Evolutionary conservation across 345 rosid species (phyloP).

Genomic region (Atalantia buxifolia): DNA sequence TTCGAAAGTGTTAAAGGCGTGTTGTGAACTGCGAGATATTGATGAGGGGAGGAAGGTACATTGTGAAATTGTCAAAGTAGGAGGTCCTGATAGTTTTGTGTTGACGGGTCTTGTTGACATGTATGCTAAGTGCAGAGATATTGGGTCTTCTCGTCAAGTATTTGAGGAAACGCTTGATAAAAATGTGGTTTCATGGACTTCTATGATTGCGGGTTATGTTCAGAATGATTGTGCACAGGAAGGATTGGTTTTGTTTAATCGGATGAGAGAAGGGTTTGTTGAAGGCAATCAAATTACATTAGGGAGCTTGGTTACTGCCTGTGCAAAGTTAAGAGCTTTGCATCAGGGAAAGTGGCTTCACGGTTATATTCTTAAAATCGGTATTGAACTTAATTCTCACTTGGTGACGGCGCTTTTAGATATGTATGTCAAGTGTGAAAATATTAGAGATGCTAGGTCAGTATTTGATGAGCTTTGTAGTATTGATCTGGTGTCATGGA

Average conservation of each 20-base stretch:
- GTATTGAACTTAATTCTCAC: conserved; percentile 48
- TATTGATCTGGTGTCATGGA: conserved; percentile 69
- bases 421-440: conserved; percentile 79
- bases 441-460: conserved; percentile 50
- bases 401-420: conserved; percentile 62
- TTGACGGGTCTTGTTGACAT: conserved; percentile 70
- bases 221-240: conserved; percentile 48
- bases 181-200: conserved; percentile 82
- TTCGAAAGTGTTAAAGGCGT: conserved; percentile 66
- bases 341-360: conserved; percentile 83
- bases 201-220: conserved; percentile 81
- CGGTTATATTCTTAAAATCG: conserved; percentile 64
- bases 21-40: conserved; percentile 51
- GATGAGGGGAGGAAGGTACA: conserved; percentile 62
- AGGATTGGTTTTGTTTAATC: conserved; percentile 58
- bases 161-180: conserved; percentile 40
- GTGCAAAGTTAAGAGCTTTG: conserved; percentile 60
- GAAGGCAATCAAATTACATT: conserved; percentile 58
- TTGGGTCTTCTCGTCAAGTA: conserved; percentile 39
- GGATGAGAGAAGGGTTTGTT: conserved; percentile 53
- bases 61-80: conserved; percentile 51
- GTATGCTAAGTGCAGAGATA: conserved; percentile 71
- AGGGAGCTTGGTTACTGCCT: conserved; percentile 63
- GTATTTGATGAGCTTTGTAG: conserved; percentile 45
- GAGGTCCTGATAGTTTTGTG: conserved; percentile 51